Conservation (phyloP, 148 eudicot genomes). For the Nepenthes gracilis region DNA sequence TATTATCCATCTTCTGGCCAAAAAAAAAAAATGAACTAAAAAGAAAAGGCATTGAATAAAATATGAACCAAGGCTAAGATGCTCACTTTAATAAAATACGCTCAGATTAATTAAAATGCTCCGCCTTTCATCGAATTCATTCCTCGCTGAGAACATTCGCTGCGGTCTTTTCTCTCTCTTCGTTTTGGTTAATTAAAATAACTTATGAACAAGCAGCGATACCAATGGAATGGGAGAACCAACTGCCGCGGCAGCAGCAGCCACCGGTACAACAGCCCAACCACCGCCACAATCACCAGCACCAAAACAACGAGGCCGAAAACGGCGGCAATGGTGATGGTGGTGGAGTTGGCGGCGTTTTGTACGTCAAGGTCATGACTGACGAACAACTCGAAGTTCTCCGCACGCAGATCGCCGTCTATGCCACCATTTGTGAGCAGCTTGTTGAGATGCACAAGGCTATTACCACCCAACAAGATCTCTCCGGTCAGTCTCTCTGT, state of each 20-base stretch:
- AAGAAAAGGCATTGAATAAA: no score
- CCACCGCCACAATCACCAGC: background rate
- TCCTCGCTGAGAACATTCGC: no score
- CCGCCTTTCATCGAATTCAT: no score
- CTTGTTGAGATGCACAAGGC: constrained; percentile 78
- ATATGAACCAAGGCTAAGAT: no score
- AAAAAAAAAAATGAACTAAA: no score
- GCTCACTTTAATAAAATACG: no score
- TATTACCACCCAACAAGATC: constrained; percentile 66
- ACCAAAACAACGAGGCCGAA: no score
- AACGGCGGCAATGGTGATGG: background rate
- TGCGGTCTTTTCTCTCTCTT: no score
- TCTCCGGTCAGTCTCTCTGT: constrained; percentile 39
- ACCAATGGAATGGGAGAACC: constrained; percentile 5
- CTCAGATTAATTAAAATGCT: no score
- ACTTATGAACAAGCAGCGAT: background rate
- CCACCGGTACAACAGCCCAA: background rate
- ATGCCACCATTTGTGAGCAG: constrained; percentile 70
- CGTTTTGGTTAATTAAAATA: no score
- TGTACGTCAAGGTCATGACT: constrained; percentile 79
- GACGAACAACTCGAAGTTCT: constrained; percentile 83
- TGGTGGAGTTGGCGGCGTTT: constrained; percentile 17
- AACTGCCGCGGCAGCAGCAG: constrained; percentile 2
- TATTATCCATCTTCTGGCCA: no score
- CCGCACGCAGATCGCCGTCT: constrained; percentile 74